These are phyloP conservation scores for Entomortierella parvispora DNA, from an alignment of 192 early-diverging fungal species.

Conservation along the genomic window DNA sequence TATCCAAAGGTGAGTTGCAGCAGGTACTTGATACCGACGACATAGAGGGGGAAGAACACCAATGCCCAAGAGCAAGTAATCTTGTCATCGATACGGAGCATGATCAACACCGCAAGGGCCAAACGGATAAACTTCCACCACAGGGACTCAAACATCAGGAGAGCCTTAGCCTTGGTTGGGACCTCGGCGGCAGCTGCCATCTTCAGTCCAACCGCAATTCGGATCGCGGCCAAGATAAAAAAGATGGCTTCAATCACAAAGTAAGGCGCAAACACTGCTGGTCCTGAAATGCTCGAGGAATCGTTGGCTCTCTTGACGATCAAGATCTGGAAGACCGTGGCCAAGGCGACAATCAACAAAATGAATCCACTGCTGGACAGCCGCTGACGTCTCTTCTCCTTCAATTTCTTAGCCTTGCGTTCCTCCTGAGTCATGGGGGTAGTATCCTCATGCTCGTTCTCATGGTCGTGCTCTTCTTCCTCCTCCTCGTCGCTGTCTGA, in stretches of 20 bases:
- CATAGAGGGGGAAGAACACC: slow-evolving; percentile 76
- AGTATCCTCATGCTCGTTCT: slow-evolving; percentile 56
- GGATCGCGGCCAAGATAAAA: slow-evolving; percentile 59
- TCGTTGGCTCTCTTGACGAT: slow-evolving; percentile 78
- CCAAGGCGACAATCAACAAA: slow-evolving; percentile 66
- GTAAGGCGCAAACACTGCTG: slow-evolving; percentile 82
- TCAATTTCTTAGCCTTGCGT: slow-evolving; percentile 44
- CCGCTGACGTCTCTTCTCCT: slow-evolving; percentile 29
- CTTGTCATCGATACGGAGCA: slow-evolving; percentile 65
- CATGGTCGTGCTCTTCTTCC: slow-evolving; percentile 53
- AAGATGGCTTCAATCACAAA: slow-evolving; percentile 82
- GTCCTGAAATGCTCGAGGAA: slow-evolving; percentile 67
- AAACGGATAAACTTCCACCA: slow-evolving; percentile 77
- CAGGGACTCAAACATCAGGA: slow-evolving; percentile 57
- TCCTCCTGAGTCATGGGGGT: slow-evolving; percentile 56
- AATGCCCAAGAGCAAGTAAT: slow-evolving; percentile 70
- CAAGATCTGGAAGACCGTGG: slow-evolving; percentile 81
- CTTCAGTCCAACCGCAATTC: slow-evolving; percentile 37
- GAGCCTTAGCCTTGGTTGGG: neutral
- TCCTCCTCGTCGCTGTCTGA: slow-evolving; percentile 57
- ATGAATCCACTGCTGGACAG: slow-evolving; percentile 45
- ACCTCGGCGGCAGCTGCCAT: slow-evolving; percentile 15
- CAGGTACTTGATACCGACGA: slow-evolving; percentile 67
- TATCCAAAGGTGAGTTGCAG: slow-evolving; percentile 58
- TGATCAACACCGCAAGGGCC: slow-evolving; percentile 72